Base-by-base conservation (phyloP, 2,329 filamentous ascomycete genomes). In the Calonectria montana region DNA sequence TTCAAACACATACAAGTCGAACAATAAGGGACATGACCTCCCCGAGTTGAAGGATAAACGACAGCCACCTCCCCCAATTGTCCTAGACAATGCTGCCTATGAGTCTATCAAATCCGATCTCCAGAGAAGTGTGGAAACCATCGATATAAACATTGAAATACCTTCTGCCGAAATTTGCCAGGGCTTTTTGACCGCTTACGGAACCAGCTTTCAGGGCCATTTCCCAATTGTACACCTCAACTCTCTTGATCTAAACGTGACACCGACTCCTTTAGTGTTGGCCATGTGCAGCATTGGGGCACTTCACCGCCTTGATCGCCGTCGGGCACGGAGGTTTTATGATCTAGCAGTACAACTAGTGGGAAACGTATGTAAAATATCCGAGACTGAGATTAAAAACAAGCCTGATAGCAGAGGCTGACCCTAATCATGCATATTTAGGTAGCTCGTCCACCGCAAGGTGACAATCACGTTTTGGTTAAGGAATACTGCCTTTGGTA, bases 401-500 rank as follows among this genome's bases (percentile, higher is more conserved):
- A 6, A 31, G 5, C 29, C 9, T 31, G n/a, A 25, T 15, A 15
- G 45, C 9, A 27, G 23, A 25, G 9, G 43, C 43, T 47, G 8
- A 47, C 27, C 23, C 23, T 25, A 13, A 48, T 48, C 10, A 15
- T 48, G 23, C 21, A 12, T 27, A 3, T 27, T 4, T 27, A 48
- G 45, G 7, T 27, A 1, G 21, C 7, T 13, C 45, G 9, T 5
- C 23, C 45, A 3, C 18, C 23, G 13, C 21, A 48, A 12, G 13
- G 6, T 15, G 7, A 12, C 16, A 16, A 21, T 27, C 45, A 48
- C 12, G 9, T 21, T 27, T 21, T 48, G 3, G 45, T 48, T 10
- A 48, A 39, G 37, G 67, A 69, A 3, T 74, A 66, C 25, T 48
- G 57, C 2, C 53, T 74, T 18, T 74, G 73, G 73, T 47, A 65